Evolutionary conservation across 2,329 filamentous ascomycete species (phyloP).

Genomic region (Fusarium newnesense): DNA sequence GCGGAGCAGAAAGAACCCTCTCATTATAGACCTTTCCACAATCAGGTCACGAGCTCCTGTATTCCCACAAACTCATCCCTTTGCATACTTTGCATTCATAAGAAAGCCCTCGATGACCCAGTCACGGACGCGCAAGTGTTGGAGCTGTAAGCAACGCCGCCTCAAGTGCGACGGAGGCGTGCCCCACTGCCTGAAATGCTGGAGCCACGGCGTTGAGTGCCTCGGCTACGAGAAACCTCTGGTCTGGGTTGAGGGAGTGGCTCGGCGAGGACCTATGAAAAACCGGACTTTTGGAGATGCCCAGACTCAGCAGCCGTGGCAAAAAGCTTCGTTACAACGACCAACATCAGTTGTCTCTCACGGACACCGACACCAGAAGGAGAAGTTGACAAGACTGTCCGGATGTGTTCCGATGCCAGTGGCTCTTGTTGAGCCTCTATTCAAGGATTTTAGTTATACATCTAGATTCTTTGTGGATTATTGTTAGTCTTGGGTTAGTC

Average conservation of each 20-base stretch:
- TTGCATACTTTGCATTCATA: too few species aligned
- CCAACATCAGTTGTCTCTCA: too few species aligned
- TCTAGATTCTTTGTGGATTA: background rate
- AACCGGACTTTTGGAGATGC: background rate
- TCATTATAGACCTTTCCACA: too few species aligned
- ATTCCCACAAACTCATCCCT: too few species aligned
- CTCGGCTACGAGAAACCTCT: background rate
- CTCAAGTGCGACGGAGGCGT: background rate
- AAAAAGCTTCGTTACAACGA: too few species aligned
- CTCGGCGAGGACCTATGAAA: background rate
- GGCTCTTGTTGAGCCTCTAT: background rate
- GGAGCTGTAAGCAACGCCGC: background rate
- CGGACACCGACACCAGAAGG: too few species aligned
- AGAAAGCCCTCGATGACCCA: too few species aligned
- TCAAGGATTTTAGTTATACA: background rate
- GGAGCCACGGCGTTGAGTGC: background rate
- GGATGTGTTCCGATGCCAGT: background rate
- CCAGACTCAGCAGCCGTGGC: background rate
- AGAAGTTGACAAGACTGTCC: too few species aligned
- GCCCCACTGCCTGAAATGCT: background rate
- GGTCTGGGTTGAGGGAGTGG: background rate
- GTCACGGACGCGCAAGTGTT: background rate
- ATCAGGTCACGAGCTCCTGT: too few species aligned
- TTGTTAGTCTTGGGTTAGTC: background rate
- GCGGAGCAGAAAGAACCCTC: too few species aligned